Conservation (phyloP, 169 alveolate genomes). For the Babesia ovis region DNA sequence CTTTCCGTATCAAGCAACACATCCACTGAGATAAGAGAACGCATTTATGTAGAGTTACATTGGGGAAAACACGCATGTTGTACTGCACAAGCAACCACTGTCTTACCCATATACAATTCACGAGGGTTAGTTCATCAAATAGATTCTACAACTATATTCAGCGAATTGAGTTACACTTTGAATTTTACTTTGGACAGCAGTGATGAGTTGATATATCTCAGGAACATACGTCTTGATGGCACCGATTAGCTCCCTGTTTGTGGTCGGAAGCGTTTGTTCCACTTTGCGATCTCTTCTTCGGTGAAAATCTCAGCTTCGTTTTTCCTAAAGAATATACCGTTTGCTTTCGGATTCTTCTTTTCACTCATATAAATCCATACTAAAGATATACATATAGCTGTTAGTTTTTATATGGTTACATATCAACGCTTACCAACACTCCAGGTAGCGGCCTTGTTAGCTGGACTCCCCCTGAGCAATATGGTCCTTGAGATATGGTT, state of each 20-base stretch:
- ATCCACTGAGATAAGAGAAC: neutral
- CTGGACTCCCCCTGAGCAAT: conserved; percentile 66
- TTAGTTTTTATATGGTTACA: too few relatives aligned
- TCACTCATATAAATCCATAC: conserved; percentile 64
- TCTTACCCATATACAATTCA: conserved; percentile 7
- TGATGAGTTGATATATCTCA: conserved; percentile 9
- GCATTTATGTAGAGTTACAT: neutral
- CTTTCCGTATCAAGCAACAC: neutral
- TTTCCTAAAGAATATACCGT: conserved; percentile 57
- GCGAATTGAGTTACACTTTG: conserved; percentile 1
- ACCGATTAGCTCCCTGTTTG: neutral
- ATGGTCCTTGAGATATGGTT: conserved; percentile 56
- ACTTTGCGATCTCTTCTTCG: conserved; percentile 46
- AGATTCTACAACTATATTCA: neutral
- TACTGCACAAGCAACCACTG: neutral
- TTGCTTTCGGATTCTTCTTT: conserved; percentile 49
- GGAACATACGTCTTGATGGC: conserved; percentile 13
- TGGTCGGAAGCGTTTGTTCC: conserved; percentile 42
- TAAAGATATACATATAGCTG: conserved; percentile 47
- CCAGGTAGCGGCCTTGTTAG: conserved; percentile 64
- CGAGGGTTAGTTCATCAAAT: neutral
- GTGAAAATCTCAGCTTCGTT: conserved; percentile 39
- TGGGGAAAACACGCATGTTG: conserved; percentile 2
- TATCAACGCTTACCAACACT: conserved; percentile 26
- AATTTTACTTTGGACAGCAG: neutral